phyloP scores from a whole-genome alignment of 1,284 basidiomycete genomes.

The Cryptococcus maquisensis region DNA sequence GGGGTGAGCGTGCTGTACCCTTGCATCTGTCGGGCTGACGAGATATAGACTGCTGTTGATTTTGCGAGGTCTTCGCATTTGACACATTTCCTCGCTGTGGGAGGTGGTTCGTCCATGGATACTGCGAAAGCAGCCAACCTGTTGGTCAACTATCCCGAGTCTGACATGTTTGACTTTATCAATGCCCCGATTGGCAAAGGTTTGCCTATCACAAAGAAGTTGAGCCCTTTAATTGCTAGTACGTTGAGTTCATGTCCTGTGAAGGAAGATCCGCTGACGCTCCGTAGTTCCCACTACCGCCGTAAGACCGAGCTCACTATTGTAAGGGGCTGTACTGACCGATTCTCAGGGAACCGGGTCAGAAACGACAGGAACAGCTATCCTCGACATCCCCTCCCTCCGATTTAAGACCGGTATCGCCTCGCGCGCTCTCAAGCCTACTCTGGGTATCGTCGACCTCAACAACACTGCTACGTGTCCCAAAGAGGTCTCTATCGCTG shows the following conservation, averaged over 20 bases:
- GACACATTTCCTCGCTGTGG: slow-evolving; percentile 90
- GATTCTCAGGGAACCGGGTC: slow-evolving; percentile 68
- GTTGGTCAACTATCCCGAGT: slow-evolving; percentile 73
- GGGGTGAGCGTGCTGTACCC: slow-evolving; percentile 27
- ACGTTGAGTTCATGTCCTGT: slow-evolving; percentile 16
- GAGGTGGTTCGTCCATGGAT: slow-evolving; percentile 93
- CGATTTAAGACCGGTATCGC: slow-evolving; percentile 97
- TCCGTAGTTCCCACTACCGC: slow-evolving; percentile 84
- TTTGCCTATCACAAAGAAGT: slow-evolving; percentile 67
- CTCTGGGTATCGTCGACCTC: slow-evolving; percentile 80
- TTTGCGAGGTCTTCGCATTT: slow-evolving; percentile 84
- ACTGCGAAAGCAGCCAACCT: slow-evolving; percentile 90
- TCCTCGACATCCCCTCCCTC: slow-evolving; percentile 75
- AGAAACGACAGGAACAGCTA: slow-evolving; percentile 96
- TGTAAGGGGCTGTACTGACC: neutral
- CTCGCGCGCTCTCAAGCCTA: slow-evolving; percentile 82
- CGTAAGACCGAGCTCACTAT: slow-evolving; percentile 42
- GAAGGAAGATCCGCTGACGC: neutral
- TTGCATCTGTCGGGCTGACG: neutral
- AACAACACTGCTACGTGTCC: slow-evolving; percentile 78
- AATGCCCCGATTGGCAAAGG: slow-evolving; percentile 96
- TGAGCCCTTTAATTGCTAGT: slow-evolving; percentile 82
- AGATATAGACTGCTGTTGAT: slow-evolving; percentile 59
- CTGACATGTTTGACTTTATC: slow-evolving; percentile 91
- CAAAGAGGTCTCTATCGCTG: slow-evolving; percentile 81